A percentile compares a stretch with the other conserved stretches of the same genome.
These are phyloP conservation scores for Aurantiochytrium sp. DNA, from an alignment of 108 stramenopile species.

Conservation along the genomic window DNA sequence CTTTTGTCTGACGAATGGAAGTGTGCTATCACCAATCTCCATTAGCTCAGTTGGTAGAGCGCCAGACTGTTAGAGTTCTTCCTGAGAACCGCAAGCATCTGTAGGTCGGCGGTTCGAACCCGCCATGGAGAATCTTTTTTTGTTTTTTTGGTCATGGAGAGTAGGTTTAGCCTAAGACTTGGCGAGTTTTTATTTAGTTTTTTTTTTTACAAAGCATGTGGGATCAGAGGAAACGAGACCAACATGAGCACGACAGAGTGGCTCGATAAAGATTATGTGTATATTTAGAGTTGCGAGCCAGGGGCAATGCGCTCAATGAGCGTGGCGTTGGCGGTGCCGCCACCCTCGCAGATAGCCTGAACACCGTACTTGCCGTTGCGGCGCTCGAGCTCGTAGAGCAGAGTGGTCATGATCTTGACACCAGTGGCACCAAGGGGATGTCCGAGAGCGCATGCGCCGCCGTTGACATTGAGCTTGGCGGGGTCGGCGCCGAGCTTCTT, in stretches of 20 bases:
- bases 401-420: constrained; percentile 19
- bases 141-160: no score
- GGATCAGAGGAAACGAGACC: not conserved
- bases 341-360: constrained; percentile 22
- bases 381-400: constrained; percentile 23
- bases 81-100: not conserved
- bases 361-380: constrained; percentile 25
- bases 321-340: constrained; percentile 15
- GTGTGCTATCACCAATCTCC: not conserved
- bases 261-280: not conserved
- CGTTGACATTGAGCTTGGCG: constrained; percentile 83
- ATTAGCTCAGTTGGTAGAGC: constrained; percentile 5
- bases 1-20: no score
- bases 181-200: no score
- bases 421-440: constrained; percentile 88
- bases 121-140: not conserved
- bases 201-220: not conserved
- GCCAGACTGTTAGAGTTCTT: not conserved
- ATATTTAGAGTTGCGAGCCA: not conserved
- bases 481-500: constrained; percentile 86
- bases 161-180: no score
- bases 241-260: no score
- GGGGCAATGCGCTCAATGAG: not conserved
- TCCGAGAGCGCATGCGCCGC: constrained; percentile 82
- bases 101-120: constrained; percentile 8